These are phyloP conservation scores for Aspergillus nomiae DNA, from an alignment of 2,329 filamentous ascomycete species.

Conservation along the genomic window DNA sequence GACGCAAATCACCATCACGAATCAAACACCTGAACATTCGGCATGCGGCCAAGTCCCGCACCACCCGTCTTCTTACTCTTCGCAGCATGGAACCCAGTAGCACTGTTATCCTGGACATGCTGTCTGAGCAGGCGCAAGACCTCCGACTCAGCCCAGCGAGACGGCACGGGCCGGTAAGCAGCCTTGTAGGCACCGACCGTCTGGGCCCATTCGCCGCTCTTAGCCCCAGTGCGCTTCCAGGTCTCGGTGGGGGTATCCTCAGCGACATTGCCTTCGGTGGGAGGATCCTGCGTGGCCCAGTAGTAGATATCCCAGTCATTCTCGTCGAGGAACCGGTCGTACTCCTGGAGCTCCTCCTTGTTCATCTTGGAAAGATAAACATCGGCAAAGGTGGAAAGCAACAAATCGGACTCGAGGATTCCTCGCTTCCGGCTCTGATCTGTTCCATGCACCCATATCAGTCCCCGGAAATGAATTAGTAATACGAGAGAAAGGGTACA, in stretches of 20 bases:
- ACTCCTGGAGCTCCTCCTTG: constrained; percentile 72
- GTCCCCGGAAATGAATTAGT: not conserved
- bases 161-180: constrained; percentile 86
- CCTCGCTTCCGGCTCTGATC: constrained; percentile 97
- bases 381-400: constrained; percentile 93
- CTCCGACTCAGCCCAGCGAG: constrained; percentile 81
- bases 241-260: constrained; percentile 44
- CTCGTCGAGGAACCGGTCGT: constrained; percentile 92
- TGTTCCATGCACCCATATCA: constrained; percentile 40
- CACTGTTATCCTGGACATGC: constrained; percentile 75
- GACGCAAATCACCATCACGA: constrained; percentile 10
- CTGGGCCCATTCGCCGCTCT: constrained; percentile 88
- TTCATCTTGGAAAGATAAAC: constrained; percentile 75
- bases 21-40: constrained; percentile 47
- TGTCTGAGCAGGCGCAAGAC: constrained; percentile 73
- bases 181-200: constrained; percentile 93
- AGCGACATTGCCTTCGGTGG: constrained; percentile 46
- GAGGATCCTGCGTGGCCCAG: constrained; percentile 88
- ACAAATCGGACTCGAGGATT: constrained; percentile 91
- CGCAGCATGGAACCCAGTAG: constrained; percentile 45
- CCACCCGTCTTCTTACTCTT: constrained; percentile 41
- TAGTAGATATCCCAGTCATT: constrained; percentile 99
- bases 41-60: constrained; percentile 51
- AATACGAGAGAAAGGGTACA: constrained; percentile 13
- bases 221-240: constrained; percentile 55